These are phyloP conservation scores for Cyamopsis tetragonoloba DNA, from an alignment of 306 rosid species.

Conservation along the genomic window DNA sequence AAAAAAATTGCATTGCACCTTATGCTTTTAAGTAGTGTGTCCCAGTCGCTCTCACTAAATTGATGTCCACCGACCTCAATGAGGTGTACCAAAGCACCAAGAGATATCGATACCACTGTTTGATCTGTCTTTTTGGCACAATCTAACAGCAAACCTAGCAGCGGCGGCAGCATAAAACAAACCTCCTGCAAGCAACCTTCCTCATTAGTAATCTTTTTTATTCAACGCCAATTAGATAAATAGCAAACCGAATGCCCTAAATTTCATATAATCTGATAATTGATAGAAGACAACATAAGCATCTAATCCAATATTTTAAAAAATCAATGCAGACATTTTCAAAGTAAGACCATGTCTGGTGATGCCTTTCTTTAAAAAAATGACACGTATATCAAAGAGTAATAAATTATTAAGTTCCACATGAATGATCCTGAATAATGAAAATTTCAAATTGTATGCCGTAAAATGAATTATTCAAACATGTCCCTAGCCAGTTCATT, in stretches of 20 bases:
- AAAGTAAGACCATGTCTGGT: not conserved
- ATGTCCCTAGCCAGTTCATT: not conserved
- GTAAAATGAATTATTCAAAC: not conserved
- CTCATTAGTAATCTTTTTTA: conserved; percentile 5
- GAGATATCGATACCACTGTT: conserved; percentile 93
- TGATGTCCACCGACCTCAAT: conserved; percentile 99
- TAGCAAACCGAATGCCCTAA: not conserved
- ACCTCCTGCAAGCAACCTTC: conserved; percentile 71
- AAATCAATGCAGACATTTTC: not conserved
- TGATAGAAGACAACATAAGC: not conserved
- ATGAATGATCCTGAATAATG: not conserved
- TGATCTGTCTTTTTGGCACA: conserved; percentile 98
- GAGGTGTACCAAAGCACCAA: conserved; percentile 95
- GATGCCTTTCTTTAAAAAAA: not conserved
- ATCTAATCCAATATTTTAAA: conserved; percentile 23
- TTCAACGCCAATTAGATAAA: conserved; percentile 1
- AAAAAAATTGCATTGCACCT: conserved; percentile 47
- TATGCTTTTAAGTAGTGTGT: conserved; percentile 84
- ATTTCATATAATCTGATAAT: not conserved
- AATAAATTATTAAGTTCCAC: not conserved
- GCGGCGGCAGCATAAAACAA: conserved; percentile 94
- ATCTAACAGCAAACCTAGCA: conserved; percentile 86
- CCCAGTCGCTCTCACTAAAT: conserved; percentile 92
- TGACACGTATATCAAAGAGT: not conserved
- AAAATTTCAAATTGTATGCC: not conserved